Percentiles rank a stretch among this genome's conserved stretches.
phyloP scores from a whole-genome alignment of 2,329 filamentous ascomycete species.

The Verticillium zaregamsianum region DNA sequence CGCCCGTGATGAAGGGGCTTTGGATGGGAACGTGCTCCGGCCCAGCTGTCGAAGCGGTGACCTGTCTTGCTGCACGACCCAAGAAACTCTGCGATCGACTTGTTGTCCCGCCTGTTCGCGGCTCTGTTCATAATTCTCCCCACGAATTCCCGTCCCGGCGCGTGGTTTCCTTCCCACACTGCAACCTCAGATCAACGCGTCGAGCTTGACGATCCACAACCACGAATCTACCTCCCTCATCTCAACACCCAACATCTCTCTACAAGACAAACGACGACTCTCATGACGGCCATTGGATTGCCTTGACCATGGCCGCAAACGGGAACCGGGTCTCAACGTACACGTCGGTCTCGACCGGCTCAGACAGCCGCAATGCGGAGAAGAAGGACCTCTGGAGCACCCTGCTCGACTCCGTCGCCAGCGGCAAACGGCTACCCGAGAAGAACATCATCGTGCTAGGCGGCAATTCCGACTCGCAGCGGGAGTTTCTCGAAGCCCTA shows the following conservation, averaged over 20 bases:
- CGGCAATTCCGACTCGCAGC: conserved; percentile 76
- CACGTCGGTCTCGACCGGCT: conserved; percentile 49
- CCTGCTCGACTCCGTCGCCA: conserved; percentile 86
- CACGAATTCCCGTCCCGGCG: not conserved
- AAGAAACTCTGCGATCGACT: not conserved
- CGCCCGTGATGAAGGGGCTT: conserved; percentile 7
- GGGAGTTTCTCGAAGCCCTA: conserved; percentile 72
- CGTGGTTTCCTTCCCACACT: not conserved
- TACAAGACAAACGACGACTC: not conserved
- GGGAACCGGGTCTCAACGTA: conserved; percentile 55
- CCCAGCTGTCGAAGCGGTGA: not conserved
- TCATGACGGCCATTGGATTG: conserved; percentile 2
- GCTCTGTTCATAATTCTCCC: not conserved
- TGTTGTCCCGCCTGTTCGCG: not conserved
- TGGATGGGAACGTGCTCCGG: not conserved
- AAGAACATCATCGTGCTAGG: conserved; percentile 87
- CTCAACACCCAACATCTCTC: not conserved
- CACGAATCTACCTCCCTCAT: not conserved
- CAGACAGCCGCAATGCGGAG: conserved; percentile 57
- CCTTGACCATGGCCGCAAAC: conserved; percentile 42
- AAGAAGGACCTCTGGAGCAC: conserved; percentile 93
- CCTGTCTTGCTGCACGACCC: not conserved
- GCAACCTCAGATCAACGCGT: not conserved
- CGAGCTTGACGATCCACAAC: not conserved
- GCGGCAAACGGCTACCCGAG: conserved; percentile 82